Percentiles rank a stretch among this genome's conserved stretches.
Evolutionary conservation across 2,329 filamentous ascomycete species (phyloP).

Genomic region (Hypoxylon sp.): DNA sequence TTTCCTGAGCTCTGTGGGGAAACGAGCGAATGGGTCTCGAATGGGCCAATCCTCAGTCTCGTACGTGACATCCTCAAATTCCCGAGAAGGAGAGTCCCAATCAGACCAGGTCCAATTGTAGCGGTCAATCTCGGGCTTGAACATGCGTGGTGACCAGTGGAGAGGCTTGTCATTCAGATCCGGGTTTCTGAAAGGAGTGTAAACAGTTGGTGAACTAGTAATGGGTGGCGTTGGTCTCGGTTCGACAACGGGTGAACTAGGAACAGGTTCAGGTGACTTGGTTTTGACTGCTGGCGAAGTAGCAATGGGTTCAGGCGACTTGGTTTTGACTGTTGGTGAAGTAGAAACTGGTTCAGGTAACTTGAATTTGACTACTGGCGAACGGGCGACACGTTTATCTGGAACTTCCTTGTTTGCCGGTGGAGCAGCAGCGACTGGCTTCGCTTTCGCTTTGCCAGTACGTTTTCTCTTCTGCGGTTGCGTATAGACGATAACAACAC

Average conservation of each 20-base stretch:
- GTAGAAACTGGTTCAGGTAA: neutral
- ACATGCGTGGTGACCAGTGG: constrained; percentile 42
- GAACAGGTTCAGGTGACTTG: neutral
- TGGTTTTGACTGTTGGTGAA: constrained; percentile 7
- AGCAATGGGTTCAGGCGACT: neutral
- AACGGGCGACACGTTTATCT: constrained; percentile 7
- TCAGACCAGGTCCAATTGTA: constrained; percentile 43
- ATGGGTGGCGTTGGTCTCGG: constrained; percentile 2
- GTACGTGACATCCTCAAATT: constrained; percentile 39
- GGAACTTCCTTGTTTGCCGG: neutral
- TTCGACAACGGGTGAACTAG: neutral
- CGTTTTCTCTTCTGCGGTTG: constrained; percentile 1
- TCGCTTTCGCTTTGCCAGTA: neutral
- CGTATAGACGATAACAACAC: constrained; percentile 23
- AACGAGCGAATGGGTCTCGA: constrained; percentile 20
- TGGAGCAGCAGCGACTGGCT: constrained; percentile 2
- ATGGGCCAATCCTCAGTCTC: constrained; percentile 29
- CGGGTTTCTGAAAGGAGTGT: constrained; percentile 39
- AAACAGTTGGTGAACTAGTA: neutral
- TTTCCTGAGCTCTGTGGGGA: constrained; percentile 20
- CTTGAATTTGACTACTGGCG: constrained; percentile 6
- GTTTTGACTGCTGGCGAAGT: constrained; percentile 4
- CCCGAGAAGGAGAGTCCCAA: constrained; percentile 43
- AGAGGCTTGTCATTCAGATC: constrained; percentile 34
- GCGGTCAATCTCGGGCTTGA: constrained; percentile 39